phyloP scores from a whole-genome alignment of 495 filamentous ascomycete species.

The Xylaria telfairii region DNA sequence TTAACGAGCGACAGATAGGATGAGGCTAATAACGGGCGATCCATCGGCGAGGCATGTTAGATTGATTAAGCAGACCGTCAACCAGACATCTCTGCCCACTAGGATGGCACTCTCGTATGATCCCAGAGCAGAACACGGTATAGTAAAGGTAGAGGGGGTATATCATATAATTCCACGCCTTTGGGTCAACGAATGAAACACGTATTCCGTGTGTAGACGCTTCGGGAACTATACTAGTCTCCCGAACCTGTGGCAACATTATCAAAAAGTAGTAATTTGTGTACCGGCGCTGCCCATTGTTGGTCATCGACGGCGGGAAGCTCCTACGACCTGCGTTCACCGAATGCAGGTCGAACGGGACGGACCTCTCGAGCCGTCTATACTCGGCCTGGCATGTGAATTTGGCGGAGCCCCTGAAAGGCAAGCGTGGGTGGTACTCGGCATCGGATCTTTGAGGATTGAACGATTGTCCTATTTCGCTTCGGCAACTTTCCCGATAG shows the following conservation, averaged over 20 bases:
- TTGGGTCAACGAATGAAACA: constrained; percentile 7
- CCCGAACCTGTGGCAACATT: neutral
- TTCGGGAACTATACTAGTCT: neutral
- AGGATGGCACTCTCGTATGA: neutral
- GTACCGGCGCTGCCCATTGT: constrained; percentile 6
- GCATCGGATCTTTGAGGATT: neutral
- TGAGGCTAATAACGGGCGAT: constrained; percentile 16
- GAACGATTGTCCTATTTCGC: neutral
- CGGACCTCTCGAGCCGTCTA: constrained; percentile 5
- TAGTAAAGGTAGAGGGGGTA: neutral
- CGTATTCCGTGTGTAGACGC: neutral
- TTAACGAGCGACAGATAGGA: neutral
- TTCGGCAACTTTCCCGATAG: neutral
- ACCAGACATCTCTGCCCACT: constrained; percentile 8
- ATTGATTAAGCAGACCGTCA: constrained; percentile 14
- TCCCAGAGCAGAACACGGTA: neutral
- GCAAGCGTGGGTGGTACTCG: neutral
- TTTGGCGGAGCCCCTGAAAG: neutral
- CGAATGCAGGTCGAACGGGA: constrained; percentile 1
- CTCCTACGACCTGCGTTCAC: constrained; percentile 13
- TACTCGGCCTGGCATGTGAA: constrained; percentile 15
- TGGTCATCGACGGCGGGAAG: neutral
- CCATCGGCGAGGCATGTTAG: constrained; percentile 6
- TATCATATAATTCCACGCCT: constrained; percentile 12
- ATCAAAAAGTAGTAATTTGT: neutral